These are phyloP conservation scores for Fistulina hepatica DNA, from an alignment of 1,284 basidiomycete species.

Conservation along the genomic window DNA sequence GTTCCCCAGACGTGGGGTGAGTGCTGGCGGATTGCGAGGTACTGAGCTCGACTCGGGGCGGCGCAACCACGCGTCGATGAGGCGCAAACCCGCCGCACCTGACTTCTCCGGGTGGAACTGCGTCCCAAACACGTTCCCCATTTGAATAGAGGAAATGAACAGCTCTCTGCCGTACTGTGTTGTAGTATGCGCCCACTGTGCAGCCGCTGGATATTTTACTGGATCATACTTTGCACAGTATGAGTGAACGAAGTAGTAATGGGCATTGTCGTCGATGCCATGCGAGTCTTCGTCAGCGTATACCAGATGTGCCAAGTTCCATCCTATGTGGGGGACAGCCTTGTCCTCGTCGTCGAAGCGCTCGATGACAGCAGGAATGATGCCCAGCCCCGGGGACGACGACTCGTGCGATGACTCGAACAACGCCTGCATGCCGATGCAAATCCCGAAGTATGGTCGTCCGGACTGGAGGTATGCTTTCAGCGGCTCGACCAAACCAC, in stretches of 20 bases:
- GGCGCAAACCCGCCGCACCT: conserved; percentile 77
- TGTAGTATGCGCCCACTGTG: conserved; percentile 74
- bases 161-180: conserved; percentile 91
- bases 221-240: conserved; percentile 74
- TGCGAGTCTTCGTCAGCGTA: conserved; percentile 28
- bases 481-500: conserved; percentile 76
- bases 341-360: conserved; percentile 64
- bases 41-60: conserved; percentile 28
- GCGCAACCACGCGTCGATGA: conserved; percentile 79
- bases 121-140: conserved; percentile 83
- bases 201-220: conserved; percentile 38
- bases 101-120: conserved; percentile 99
- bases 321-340: conserved; percentile 96
- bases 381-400: conserved; percentile 51
- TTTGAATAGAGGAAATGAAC: conserved; percentile 82
- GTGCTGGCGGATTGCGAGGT: conserved; percentile 23
- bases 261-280: conserved; percentile 38
- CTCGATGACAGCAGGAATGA: conserved; percentile 62
- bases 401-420: conserved; percentile 79
- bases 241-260: conserved; percentile 98
- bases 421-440: conserved; percentile 95
- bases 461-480: conserved; percentile 80
- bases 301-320: conserved; percentile 70
- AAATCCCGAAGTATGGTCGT: conserved; percentile 94
- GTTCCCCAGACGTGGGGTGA: conserved; percentile 32